These are phyloP conservation scores for Diaporthe ilicicola DNA, from an alignment of 2,329 filamentous ascomycete genomes.

Conservation along the genomic window DNA sequence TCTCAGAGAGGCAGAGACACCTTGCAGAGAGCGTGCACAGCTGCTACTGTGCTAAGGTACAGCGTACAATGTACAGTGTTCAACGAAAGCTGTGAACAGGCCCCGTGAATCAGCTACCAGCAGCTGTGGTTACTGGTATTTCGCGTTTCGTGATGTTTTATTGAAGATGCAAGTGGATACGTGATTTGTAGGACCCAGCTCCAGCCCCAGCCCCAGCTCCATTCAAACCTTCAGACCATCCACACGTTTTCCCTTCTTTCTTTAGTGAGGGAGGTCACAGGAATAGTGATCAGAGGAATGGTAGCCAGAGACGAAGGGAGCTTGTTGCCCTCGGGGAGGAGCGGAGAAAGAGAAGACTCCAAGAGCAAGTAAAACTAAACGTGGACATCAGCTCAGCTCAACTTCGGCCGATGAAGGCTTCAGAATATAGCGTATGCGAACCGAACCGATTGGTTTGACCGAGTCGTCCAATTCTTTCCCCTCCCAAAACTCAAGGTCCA, in stretches of 20 bases:
- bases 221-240: not conserved
- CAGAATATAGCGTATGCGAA: no score
- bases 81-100: not conserved
- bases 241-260: not conserved
- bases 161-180: not conserved
- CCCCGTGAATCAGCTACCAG: slow-evolving; percentile 17
- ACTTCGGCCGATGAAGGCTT: not conserved
- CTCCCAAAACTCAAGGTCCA: no score
- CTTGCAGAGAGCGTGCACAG: no score
- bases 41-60: not conserved
- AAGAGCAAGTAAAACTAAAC: no score
- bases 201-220: not conserved
- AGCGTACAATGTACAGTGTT: not conserved
- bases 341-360: no score
- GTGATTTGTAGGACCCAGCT: not conserved
- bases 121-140: not conserved
- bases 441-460: no score
- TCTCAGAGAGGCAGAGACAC: no score
- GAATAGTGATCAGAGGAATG: no score
- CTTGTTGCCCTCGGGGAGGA: no score
- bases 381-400: not conserved
- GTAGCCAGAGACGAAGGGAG: no score
- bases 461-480: not conserved
- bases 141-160: not conserved
- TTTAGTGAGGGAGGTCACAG: no score